phyloP scores from a whole-genome alignment of 495 filamentous ascomycete species.

The Penicillium malachiteum region DNA sequence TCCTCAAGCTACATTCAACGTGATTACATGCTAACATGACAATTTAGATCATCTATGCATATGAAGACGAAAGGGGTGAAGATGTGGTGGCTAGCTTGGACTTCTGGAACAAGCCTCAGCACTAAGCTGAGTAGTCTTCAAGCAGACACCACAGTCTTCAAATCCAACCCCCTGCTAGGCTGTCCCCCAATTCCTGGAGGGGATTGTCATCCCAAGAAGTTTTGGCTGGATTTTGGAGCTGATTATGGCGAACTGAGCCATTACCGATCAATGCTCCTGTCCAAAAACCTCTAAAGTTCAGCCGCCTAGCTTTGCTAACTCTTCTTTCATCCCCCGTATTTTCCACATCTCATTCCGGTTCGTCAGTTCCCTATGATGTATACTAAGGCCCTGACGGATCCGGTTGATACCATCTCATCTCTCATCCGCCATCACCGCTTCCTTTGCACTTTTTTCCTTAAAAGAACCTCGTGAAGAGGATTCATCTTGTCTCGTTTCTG shows the following conservation, averaged over 20 bases:
- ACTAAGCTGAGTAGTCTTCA: constrained; percentile 1
- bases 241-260: no score
- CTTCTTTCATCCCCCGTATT: background rate
- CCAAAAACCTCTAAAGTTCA: no score
- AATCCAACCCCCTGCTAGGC: background rate
- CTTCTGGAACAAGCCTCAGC: constrained; percentile 76
- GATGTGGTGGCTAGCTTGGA: constrained; percentile 94
- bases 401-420: background rate
- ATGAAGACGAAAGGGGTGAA: constrained; percentile 90
- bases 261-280: no score
- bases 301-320: background rate
- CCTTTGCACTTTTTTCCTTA: constrained; percentile 5
- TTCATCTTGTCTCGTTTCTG: constrained; percentile 17
- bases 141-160: background rate
- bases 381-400: constrained; percentile 1
- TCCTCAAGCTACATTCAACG: background rate
- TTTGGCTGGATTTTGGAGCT: no score
- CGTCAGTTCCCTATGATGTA: constrained; percentile 2
- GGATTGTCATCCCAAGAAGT: no score
- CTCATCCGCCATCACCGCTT: background rate
- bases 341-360: no score
- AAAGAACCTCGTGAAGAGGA: constrained; percentile 5
- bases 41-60: constrained; percentile 84
- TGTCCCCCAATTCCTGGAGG: background rate
- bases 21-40: constrained; percentile 12